Base-by-base conservation (phyloP, 257 asterid genomes). In the Rubia yunnanensis region DNA sequence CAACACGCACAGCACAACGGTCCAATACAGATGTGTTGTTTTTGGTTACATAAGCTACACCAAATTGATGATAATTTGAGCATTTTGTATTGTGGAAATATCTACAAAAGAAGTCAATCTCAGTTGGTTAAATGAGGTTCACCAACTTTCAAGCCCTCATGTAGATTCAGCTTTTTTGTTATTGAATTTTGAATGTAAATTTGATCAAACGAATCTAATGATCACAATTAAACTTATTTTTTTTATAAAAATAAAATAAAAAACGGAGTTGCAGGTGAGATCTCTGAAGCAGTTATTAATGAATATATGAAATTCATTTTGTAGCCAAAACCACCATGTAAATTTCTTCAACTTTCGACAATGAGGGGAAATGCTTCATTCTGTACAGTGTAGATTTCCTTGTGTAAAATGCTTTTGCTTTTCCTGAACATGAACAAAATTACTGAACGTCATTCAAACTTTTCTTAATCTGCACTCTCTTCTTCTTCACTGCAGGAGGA, bases 361-460 rank as follows among this genome's bases (percentile, higher is more conserved):
- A 35, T 9, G 9, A 35, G 4, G 39, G 39, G 9, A 35, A 71
- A 49, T 67, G 73, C n/a, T 49, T 78, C 67, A 38, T 32, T 57
- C 28, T 55, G 23, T 57, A 57, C 63, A 28, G 63, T 62, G 27
- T 72, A 73, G 23, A 81, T 78, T 59, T 83, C 90, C 15, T 70
- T 75, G 34, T 75, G 48, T 80, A 84, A 71, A 82, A 86, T 80
- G 63, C 86, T 81, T 72, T 87, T 79, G 76, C 87, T 78, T n/a
- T n/a, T n/a, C n/a, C n/a, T 50, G 85, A 72, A 83, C 87, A 80
- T 79, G 95, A 61, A 88, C 89, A 46, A 86, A 48, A 49, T 74
- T 75, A 78, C 86, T 77, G 72, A 81, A 83, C 66, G 74, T 44
- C 52, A 20, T 44, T 14, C 1, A 1, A 5, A 44, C 20, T 15